phyloP scores from a whole-genome alignment of 164 flowering plant species.

The Magnolia sinica region DNA sequence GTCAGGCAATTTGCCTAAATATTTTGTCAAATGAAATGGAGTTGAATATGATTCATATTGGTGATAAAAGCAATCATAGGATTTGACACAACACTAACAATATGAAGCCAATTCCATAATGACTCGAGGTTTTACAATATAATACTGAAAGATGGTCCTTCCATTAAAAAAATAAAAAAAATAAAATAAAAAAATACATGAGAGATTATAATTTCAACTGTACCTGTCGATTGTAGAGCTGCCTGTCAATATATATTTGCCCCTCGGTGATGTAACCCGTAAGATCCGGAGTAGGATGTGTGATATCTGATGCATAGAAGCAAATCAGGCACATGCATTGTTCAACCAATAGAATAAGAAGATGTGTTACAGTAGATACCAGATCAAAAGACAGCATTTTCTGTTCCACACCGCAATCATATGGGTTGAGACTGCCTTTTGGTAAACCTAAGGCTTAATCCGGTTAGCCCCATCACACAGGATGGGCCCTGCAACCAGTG shows the following conservation, averaged over 20 bases:
- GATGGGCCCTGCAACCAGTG: no score
- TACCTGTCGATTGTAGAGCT: constrained; percentile 90
- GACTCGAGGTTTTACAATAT: no score
- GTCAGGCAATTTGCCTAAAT: neutral
- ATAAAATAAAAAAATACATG: neutral
- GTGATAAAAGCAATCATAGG: neutral
- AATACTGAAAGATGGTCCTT: no score
- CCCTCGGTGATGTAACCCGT: constrained; percentile 99
- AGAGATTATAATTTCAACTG: neutral
- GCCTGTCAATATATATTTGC: constrained; percentile 94
- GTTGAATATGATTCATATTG: neutral
- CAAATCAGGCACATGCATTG: neutral
- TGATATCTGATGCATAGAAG: constrained; percentile 57
- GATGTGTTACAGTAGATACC: neutral
- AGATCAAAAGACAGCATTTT: neutral
- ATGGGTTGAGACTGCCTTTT: no score
- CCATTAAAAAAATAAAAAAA: no score
- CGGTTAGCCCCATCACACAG: no score
- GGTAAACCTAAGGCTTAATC: no score
- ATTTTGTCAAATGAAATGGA: neutral
- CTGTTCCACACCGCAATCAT: no score
- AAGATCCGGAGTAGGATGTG: constrained; percentile 96
- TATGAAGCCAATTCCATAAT: no score
- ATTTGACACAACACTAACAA: neutral
- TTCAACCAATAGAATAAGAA: neutral